Conservation (phyloP, 345 rosid species). For the Geranium rotundifolium region DNA sequence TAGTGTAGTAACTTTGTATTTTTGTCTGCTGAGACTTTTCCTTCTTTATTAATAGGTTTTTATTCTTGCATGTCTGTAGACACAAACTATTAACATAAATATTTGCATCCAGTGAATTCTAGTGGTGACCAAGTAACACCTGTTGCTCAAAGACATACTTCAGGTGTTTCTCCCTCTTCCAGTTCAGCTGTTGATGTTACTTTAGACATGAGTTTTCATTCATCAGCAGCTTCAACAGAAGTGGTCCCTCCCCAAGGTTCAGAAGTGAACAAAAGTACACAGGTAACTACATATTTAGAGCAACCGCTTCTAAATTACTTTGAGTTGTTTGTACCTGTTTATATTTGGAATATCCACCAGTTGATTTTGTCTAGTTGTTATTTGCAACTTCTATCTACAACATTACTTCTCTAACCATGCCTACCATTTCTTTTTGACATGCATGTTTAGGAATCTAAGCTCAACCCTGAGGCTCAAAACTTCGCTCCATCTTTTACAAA, state of each 20-base stretch:
- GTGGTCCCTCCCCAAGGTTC: conserved; percentile 29
- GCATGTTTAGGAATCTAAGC: conserved; percentile 59
- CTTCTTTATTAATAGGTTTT: conserved; percentile 3
- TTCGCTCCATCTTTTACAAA: conserved; percentile 61
- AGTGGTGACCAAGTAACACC: conserved; percentile 27
- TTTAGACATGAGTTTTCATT: conserved; percentile 16
- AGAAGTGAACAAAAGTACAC: conserved; percentile 35
- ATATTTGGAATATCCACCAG: not conserved
- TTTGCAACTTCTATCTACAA: not conserved
- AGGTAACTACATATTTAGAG: conserved; percentile 30
- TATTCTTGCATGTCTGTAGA: not conserved
- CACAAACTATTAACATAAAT: not conserved
- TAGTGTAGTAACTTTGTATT: no score
- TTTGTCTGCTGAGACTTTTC: not conserved
- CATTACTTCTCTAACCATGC: not conserved
- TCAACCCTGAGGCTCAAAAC: conserved; percentile 70
- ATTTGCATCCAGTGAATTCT: conserved; percentile 22
- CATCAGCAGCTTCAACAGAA: conserved; percentile 29
- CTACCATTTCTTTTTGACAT: not conserved
- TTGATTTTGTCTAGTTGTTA: not conserved
- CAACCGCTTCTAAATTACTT: not conserved
- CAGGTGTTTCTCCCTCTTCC: conserved; percentile 24
- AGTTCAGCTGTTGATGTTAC: conserved; percentile 16
- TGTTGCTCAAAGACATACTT: conserved; percentile 25
- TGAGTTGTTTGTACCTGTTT: not conserved